Percentiles rank a stretch among this genome's conserved stretches.
Evolutionary conservation across 2,329 filamentous ascomycete genomes (phyloP).

Genomic region (Chaetomiaceae sp.): DNA sequence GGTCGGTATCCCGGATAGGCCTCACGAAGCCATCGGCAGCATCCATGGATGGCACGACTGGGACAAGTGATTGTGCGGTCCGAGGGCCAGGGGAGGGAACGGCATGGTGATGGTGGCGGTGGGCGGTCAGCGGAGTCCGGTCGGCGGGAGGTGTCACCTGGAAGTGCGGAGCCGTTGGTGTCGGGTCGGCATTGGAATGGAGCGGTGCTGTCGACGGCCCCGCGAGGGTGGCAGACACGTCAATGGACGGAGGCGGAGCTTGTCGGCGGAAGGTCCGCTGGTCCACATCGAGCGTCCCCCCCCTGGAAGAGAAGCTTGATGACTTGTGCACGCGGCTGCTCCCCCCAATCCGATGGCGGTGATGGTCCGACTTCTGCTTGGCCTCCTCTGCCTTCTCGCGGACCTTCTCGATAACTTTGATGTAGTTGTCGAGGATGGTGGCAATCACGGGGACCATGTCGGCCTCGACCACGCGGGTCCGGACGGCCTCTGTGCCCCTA

Average conservation of each 20-base stretch:
- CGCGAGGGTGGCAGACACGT: conserved; percentile 60
- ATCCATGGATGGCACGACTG: conserved; percentile 63
- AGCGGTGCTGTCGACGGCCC: conserved; percentile 40
- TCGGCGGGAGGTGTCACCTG: conserved; percentile 68
- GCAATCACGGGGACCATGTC: conserved; percentile 99
- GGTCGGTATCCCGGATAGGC: conserved; percentile 75
- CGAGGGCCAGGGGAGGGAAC: conserved; percentile 47
- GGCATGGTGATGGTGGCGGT: conserved; percentile 34
- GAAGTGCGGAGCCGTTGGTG: conserved; percentile 56
- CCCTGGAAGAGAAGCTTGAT: conserved; percentile 49
- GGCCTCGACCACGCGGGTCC: conserved; percentile 92
- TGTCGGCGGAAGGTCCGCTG: conserved; percentile 66
- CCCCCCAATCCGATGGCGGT: conserved; percentile 47
- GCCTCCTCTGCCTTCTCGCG: conserved; percentile 80
- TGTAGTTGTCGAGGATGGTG: conserved; percentile 97
- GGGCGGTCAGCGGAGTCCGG: conserved; percentile 52
- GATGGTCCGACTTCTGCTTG: conserved; percentile 62
- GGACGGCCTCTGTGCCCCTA: conserved; percentile 86
- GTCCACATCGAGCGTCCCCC: conserved; percentile 51
- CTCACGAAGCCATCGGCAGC: conserved; percentile 69
- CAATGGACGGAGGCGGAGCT: conserved; percentile 77
- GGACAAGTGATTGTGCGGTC: conserved; percentile 61
- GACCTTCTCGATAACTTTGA: conserved; percentile 90
- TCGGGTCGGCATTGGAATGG: conserved; percentile 47
- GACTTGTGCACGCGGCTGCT: conserved; percentile 46